Conservation (phyloP, 129 eudicot species). For the Arctium lappa region DNA sequence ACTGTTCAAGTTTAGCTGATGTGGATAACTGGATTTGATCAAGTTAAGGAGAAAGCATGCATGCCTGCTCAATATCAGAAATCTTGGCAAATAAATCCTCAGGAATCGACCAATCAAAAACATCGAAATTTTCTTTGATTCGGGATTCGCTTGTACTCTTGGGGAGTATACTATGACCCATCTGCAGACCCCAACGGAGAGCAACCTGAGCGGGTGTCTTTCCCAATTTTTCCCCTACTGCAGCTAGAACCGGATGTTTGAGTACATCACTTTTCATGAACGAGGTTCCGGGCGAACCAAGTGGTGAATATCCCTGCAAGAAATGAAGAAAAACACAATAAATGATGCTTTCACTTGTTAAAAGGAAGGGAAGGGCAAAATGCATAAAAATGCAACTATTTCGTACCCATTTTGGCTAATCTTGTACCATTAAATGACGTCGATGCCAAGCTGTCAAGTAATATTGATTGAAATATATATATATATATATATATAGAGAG, state of each 20-base stretch:
- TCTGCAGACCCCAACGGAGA: slow-evolving; percentile 80
- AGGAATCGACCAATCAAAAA: slow-evolving; percentile 77
- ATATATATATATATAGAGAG: no score
- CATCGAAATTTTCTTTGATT: slow-evolving; percentile 59
- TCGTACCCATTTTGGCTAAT: no score
- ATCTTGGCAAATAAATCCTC: slow-evolving; percentile 54
- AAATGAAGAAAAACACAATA: not conserved
- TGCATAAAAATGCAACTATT: not conserved
- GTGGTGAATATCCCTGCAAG: slow-evolving; percentile 70
- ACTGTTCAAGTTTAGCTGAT: no score
- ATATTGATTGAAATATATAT: no score
- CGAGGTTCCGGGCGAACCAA: slow-evolving; percentile 69
- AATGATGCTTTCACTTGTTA: not conserved
- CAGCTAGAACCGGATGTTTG: slow-evolving; percentile 40
- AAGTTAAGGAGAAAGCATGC: not conserved
- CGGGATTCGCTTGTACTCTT: slow-evolving; percentile 63
- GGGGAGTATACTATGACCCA: slow-evolving; percentile 78
- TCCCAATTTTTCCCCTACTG: slow-evolving; percentile 60
- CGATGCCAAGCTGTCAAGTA: no score
- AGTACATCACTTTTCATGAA: slow-evolving; percentile 51
- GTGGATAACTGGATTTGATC: not conserved
- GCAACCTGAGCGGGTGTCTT: slow-evolving; percentile 87
- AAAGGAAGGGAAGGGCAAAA: not conserved
- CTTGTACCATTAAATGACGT: no score
- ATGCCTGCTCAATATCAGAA: slow-evolving; percentile 64